These are phyloP conservation scores for Linderina pennispora DNA, from an alignment of 192 early-diverging fungal species.

Conservation along the genomic window DNA sequence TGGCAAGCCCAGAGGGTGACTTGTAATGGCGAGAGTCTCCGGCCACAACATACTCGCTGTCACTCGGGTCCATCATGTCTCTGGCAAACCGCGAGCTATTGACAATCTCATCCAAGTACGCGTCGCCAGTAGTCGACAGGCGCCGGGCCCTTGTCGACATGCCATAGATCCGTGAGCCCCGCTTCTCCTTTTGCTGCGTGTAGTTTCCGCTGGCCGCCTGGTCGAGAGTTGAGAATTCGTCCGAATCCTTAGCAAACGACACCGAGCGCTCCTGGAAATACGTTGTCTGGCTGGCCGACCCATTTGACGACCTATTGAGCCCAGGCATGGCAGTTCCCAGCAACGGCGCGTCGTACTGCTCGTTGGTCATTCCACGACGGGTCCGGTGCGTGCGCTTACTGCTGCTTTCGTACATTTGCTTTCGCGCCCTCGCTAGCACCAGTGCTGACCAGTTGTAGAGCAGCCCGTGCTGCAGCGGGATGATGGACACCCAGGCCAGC, in stretches of 20 bases:
- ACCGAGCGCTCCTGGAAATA: conserved; percentile 14
- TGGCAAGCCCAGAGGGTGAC: conserved; percentile 5
- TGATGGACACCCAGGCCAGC: conserved; percentile 46
- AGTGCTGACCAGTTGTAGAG: conserved; percentile 41
- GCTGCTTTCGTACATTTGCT: too few species aligned
- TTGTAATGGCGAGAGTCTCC: conserved; percentile 2
- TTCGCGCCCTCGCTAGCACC: too few species aligned
- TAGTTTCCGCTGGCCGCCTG: background rate
- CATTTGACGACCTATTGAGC: background rate
- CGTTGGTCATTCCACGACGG: background rate
- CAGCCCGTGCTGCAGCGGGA: conserved; percentile 31
- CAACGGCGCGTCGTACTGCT: background rate
- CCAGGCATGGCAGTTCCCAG: too few species aligned
- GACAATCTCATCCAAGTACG: conserved; percentile 34
- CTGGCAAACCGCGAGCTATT: conserved; percentile 43
- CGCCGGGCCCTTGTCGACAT: conserved; percentile 6
- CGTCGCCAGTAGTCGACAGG: conserved; percentile 26
- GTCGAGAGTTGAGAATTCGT: too few species aligned
- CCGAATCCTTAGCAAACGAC: conserved; percentile 13
- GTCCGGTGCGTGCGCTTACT: conserved; percentile 5
- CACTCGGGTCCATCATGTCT: conserved; percentile 22
- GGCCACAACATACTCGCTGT: conserved; percentile 23
- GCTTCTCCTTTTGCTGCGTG: conserved; percentile 6
- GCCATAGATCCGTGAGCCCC: conserved; percentile 30
- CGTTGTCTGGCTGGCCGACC: conserved; percentile 1